Evolutionary conservation across 1,284 basidiomycete species (phyloP).

Genomic region (Tetrapyrgos nigripes): DNA sequence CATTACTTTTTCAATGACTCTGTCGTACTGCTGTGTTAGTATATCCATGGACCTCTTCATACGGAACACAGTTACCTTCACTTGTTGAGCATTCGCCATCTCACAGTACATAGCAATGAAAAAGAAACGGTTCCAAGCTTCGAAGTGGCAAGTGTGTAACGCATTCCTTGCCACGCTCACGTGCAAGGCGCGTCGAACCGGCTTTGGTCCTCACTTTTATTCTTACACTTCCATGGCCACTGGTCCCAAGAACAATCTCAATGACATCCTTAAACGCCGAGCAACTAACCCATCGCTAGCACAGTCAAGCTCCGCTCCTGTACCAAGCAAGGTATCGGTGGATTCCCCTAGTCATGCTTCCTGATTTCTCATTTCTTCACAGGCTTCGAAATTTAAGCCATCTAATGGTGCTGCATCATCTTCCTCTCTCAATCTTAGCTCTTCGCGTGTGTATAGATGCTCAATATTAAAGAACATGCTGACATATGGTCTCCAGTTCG

Average conservation of each 20-base stretch:
- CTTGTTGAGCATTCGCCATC: no score
- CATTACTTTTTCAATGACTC: not conserved
- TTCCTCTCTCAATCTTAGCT: no score
- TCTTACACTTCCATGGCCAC: conserved; percentile 5
- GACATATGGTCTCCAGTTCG: no score
- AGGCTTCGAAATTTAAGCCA: conserved; percentile 46
- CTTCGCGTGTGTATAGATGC: conserved; percentile 4
- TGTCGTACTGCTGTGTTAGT: conserved; percentile 5
- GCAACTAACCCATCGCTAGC: conserved; percentile 17
- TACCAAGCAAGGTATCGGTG: conserved; percentile 20
- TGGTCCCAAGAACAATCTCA: conserved; percentile 43
- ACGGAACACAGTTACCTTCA: no score
- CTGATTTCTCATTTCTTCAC: not conserved
- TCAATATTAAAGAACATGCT: no score
- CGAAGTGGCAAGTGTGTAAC: no score
- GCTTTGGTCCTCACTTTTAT: not conserved
- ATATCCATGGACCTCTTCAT: not conserved
- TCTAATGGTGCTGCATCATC: conserved; percentile 22
- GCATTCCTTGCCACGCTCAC: no score
- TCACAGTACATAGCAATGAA: no score
- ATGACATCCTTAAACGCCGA: conserved; percentile 40
- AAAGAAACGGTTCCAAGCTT: no score
- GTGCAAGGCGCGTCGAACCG: no score
- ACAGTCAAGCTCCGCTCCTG: not conserved
- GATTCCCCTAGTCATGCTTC: not conserved